phyloP scores from a whole-genome alignment of 352 stramenopile species.

The Sclerospora graminicola region DNA sequence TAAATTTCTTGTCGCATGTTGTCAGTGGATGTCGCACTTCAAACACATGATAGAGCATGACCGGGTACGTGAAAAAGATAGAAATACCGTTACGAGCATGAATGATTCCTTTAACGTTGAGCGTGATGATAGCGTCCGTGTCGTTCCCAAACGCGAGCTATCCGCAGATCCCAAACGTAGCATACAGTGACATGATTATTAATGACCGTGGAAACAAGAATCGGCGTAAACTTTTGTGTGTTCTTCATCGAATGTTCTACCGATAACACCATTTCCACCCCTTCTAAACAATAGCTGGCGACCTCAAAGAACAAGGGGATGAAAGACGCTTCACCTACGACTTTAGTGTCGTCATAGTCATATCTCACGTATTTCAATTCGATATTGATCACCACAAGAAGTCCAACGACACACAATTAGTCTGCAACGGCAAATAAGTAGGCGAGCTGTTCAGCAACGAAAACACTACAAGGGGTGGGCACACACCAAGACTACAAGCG shows the following conservation, averaged over 20 bases:
- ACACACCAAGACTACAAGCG: constrained; percentile 43
- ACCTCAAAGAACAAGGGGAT: constrained; percentile 86
- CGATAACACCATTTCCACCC: constrained; percentile 81
- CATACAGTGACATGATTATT: constrained; percentile 84
- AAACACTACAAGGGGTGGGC: constrained; percentile 62
- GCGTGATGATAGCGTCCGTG: constrained; percentile 82
- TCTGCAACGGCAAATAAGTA: constrained; percentile 86
- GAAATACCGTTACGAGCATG: constrained; percentile 73
- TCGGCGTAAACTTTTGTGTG: constrained; percentile 54
- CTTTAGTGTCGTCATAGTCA: constrained; percentile 41
- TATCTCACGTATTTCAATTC: constrained; percentile 69
- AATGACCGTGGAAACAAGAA: constrained; percentile 62
- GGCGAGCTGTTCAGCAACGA: constrained; percentile 78
- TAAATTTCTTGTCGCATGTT: constrained; percentile 14
- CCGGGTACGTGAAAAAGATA: constrained; percentile 88
- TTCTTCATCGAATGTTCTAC: constrained; percentile 84
- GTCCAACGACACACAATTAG: constrained; percentile 77
- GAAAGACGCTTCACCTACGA: constrained; percentile 42
- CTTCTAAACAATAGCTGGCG: constrained; percentile 87
- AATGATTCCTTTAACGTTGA: constrained; percentile 71
- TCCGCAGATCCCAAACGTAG: constrained; percentile 76
- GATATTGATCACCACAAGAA: constrained; percentile 74
- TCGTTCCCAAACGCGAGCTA: constrained; percentile 80
- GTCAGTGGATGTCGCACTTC: constrained; percentile 48
- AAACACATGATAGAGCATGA: constrained; percentile 91